Evolutionary conservation across 1,284 basidiomycete species (phyloP).

Genomic region (Tremellales sp.): DNA sequence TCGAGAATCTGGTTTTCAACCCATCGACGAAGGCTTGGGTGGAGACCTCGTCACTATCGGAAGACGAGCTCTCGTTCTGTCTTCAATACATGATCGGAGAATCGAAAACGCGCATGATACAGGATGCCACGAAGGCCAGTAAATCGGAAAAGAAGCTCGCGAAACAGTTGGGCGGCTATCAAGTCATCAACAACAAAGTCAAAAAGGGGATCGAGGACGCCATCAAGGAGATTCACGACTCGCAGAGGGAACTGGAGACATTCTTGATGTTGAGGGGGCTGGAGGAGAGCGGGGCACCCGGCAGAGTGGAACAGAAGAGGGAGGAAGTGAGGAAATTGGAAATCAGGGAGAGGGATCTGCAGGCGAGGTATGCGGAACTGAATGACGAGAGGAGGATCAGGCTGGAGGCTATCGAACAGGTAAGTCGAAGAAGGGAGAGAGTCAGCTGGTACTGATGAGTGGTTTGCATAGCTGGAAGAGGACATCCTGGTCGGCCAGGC

Average conservation of each 20-base stretch:
- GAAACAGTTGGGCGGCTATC: constrained; percentile 86
- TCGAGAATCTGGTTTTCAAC: constrained; percentile 63
- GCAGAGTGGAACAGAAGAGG: constrained; percentile 66
- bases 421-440: constrained; percentile 16
- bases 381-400: constrained; percentile 66
- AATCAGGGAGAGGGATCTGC: constrained; percentile 67
- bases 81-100: constrained; percentile 62
- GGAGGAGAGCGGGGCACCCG: constrained; percentile 70
- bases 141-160: constrained; percentile 91
- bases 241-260: constrained; percentile 68
- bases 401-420: constrained; percentile 56
- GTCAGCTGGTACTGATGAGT: constrained; percentile 1
- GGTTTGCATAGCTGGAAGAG: constrained; percentile 37
- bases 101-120: constrained; percentile 70
- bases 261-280: constrained; percentile 67
- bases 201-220: constrained; percentile 63
- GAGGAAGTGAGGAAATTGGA: constrained; percentile 80
- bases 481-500: constrained; percentile 46
- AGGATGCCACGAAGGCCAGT: constrained; percentile 70
- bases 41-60: constrained; percentile 58
- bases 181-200: constrained; percentile 68
- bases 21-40: constrained; percentile 62
- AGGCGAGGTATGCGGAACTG: constrained; percentile 77
- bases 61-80: constrained; percentile 62
- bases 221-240: constrained; percentile 65